Evolutionary conservation across 768 basidiomycete genomes (phyloP), one percentile per base, ranked within the genome.

Genomic region (Termitomyces sp.): DNA sequence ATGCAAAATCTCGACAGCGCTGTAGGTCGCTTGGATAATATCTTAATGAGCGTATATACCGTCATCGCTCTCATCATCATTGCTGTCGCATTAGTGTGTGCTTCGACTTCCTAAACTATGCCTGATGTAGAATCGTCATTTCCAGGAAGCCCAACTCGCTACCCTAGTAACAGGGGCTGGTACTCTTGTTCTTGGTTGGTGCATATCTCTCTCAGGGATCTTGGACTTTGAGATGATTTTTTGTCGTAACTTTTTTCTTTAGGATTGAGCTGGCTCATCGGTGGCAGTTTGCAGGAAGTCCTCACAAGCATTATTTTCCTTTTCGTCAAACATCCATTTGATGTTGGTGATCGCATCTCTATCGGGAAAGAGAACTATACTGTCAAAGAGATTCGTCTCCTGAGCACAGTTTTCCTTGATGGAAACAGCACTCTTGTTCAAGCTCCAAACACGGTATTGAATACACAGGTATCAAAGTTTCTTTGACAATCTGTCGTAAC

Each of bases 1-100:
- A 91, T 97, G 92, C 79, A 84, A 41, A 91, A 95, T 69, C 73
- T 95, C 46, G 94, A 95, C 68, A 91, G 88, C 48, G 94, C 94
- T 5, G 92, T 95, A 13, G 86, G 90, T 16, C 78, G 89, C 25
- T 71, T 95, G 62, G 91, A 94, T 69, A 86, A 89, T 60, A 94
- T 95, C 60, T 76, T 94, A 59, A 90, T 95, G 85, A 81, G 80
- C 49, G 66, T 94, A 22, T 94, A 88, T 65, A 76, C 84, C 35
- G 71, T 94, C 50, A 75, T 90, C 39, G 84, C 82, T 4, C 68
- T 82, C 31, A 67, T 97, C n/a, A 87, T 97, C 63, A 77, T 94
- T 53, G 89, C 91, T 15, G 86, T 93, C n/a, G 81, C 85, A 42
- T 71, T 95, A 65, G 86, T 86, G 60, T 54, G 6, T 45, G n/a